Evolutionary conservation across 2,329 filamentous ascomycete species (phyloP).

Genomic region (Fusarium metavorans): DNA sequence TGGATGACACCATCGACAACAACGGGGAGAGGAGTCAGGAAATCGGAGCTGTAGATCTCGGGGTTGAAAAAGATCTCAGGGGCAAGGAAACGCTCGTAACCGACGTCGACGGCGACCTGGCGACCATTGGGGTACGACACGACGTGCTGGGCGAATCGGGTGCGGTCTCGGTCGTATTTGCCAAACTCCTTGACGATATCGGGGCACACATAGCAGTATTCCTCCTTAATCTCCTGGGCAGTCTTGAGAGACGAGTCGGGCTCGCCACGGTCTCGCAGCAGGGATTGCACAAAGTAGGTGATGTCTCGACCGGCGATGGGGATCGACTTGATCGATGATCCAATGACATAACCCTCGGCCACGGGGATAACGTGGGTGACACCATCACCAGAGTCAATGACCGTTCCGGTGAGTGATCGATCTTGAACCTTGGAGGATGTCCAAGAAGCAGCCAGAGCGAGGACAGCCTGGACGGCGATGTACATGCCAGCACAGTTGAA

Average conservation of each 20-base stretch:
- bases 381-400: slow-evolving; percentile 98
- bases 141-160: slow-evolving; percentile 89
- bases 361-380: slow-evolving; percentile 99
- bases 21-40: slow-evolving; percentile 91
- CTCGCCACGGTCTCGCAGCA: slow-evolving; percentile 95
- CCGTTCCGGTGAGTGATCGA: slow-evolving; percentile 93
- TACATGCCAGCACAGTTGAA: slow-evolving; percentile 99
- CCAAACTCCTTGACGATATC: slow-evolving; percentile 99
- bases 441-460: slow-evolving; percentile 97
- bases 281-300: slow-evolving; percentile 97
- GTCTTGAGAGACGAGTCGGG: slow-evolving; percentile 97
- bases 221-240: slow-evolving; percentile 97
- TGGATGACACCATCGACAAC: slow-evolving; percentile 98
- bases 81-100: slow-evolving; percentile 97
- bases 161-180: slow-evolving; percentile 92
- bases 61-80: slow-evolving; percentile 99
- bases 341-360: slow-evolving; percentile 98
- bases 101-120: slow-evolving; percentile 88
- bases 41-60: slow-evolving; percentile 99
- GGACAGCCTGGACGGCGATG: slow-evolving; percentile 97
- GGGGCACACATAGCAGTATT: slow-evolving; percentile 97
- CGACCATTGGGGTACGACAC: slow-evolving; percentile 89
- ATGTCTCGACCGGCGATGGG: slow-evolving; percentile 98
- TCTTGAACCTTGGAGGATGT: slow-evolving; percentile 98
- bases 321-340: slow-evolving; percentile 98